These are phyloP conservation scores for Chimonanthus salicifolius DNA, from an alignment of 164 flowering plant species.

Conservation along the genomic window DNA sequence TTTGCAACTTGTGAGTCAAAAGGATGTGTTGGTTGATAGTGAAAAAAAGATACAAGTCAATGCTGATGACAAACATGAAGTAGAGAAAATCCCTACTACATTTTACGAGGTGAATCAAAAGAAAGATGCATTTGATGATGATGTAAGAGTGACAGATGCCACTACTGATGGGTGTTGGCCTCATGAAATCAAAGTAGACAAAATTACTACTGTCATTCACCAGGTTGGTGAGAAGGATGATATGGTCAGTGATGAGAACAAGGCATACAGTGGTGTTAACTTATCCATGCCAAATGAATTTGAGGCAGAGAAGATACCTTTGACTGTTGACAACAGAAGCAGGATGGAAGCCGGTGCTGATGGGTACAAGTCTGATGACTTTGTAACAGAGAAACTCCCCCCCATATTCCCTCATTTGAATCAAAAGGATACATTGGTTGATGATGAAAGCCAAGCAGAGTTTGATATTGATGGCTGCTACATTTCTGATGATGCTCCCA, in stretches of 20 bases:
- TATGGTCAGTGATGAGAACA: constrained; percentile 29
- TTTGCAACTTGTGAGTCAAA: constrained; percentile 24
- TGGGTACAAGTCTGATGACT: constrained; percentile 48
- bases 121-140: constrained; percentile 4
- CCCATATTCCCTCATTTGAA: background rate
- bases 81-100: background rate
- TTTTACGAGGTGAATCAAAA: background rate
- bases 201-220: constrained; percentile 17
- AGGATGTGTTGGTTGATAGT: constrained; percentile 32
- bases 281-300: constrained; percentile 19
- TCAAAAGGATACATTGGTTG: background rate
- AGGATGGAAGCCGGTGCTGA: constrained; percentile 24
- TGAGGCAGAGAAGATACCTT: background rate
- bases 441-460: background rate
- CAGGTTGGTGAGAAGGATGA: constrained; percentile 32
- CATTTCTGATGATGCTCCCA: constrained; percentile 46
- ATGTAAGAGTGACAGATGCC: constrained; percentile 1
- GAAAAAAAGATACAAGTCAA: constrained; percentile 30
- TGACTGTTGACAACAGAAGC: constrained; percentile 9
- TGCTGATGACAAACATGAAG: constrained; percentile 36
- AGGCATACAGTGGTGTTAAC: constrained; percentile 23
- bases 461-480: background rate
- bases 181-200: constrained; percentile 17
- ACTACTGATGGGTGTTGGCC: background rate
- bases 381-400: background rate